Evolutionary conservation across 2,329 filamentous ascomycete genomes (phyloP), one percentile per base, ranked within the genome.

Genomic region (Phialophora verrucosa): DNA sequence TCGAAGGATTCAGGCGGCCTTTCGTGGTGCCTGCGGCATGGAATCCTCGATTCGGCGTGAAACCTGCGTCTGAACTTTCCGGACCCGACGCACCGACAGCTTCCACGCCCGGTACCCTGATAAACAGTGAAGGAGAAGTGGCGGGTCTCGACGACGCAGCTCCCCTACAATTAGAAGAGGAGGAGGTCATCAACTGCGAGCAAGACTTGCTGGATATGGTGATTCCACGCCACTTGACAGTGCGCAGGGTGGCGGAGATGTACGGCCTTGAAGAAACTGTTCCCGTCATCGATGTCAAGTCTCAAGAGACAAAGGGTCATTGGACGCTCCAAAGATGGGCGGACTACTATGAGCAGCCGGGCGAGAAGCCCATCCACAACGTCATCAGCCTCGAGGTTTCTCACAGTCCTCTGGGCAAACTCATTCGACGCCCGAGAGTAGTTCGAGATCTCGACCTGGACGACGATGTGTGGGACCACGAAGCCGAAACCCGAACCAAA

Each of bases 361-460:
- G 85, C 42, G 78, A 82, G 58, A 89, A 90, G 75, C 79, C 83
- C 2, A 87, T 90, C 44, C 84, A 87, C 5, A 90, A 90, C 73
- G 88, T 90, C 66, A 90, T 90, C 73, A 90, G 88, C 70, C 78
- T 90, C 35, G 88, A 90, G 73, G 85, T 90, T 1, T 90, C 88
- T 7, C 83, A 87, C 69, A 89, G 85, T 66, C 85, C 81, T 69
- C 77, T 90, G 31, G 88, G 88, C 31, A 82, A 83, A 66, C 78
- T 90, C 31, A 86, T 90, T 57, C 83, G 85, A 64, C 82, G 88
- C 49, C 88, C 88, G 1, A 87, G 86, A 73, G 83, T 88, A 50
- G 88, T 90, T 17, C 85, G 88, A 44, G 87, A 90, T 67, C 83
- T 90, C 51, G 81, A 83, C 69, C 74, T 84, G 51, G 82, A 84